Percentiles rank a stretch among this genome's conserved stretches.
Conservation (phyloP, 345 rosid genomes). For the Triadica sebifera region DNA sequence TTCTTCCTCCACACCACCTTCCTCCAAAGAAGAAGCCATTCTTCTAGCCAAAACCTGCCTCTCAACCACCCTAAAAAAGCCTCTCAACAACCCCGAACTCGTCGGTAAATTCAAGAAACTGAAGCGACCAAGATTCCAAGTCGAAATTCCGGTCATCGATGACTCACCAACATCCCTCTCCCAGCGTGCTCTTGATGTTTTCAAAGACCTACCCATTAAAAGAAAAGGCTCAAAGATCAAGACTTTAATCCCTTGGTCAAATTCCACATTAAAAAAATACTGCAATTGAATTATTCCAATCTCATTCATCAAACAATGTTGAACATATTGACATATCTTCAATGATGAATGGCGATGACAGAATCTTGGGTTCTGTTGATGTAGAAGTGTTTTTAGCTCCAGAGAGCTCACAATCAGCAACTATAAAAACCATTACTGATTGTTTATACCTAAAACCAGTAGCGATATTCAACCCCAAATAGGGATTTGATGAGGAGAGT, state of each 20-base stretch:
- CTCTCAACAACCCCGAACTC: conserved; percentile 72
- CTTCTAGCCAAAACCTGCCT: conserved; percentile 78
- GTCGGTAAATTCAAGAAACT: conserved; percentile 65
- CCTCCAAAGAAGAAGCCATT: conserved; percentile 77
- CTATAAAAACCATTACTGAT: conserved; percentile 39
- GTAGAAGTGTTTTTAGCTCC: conserved; percentile 69
- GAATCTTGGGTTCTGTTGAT: conserved; percentile 46
- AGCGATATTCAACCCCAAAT: conserved; percentile 74
- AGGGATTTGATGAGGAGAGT: conserved; percentile 64
- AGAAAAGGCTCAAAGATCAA: conserved; percentile 56
- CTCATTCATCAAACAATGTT: conserved; percentile 31
- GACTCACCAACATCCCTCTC: conserved; percentile 62
- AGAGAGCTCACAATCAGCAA: conserved; percentile 44
- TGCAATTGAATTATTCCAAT: conserved; percentile 40
- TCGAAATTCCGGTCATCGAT: conserved; percentile 68
- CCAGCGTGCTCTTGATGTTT: conserved; percentile 54
- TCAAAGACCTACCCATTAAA: conserved; percentile 48
- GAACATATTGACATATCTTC: conserved; percentile 44
- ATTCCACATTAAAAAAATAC: conserved; percentile 28
- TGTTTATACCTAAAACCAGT: conserved; percentile 55
- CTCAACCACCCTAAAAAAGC: conserved; percentile 62
- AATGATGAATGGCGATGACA: conserved; percentile 17
- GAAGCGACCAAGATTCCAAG: conserved; percentile 69
- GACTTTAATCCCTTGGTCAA: conserved; percentile 56
- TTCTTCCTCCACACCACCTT: conserved; percentile 55